phyloP scores from a whole-genome alignment of 176 grass and related monocot species.

The Saccharum spontaneum region DNA sequence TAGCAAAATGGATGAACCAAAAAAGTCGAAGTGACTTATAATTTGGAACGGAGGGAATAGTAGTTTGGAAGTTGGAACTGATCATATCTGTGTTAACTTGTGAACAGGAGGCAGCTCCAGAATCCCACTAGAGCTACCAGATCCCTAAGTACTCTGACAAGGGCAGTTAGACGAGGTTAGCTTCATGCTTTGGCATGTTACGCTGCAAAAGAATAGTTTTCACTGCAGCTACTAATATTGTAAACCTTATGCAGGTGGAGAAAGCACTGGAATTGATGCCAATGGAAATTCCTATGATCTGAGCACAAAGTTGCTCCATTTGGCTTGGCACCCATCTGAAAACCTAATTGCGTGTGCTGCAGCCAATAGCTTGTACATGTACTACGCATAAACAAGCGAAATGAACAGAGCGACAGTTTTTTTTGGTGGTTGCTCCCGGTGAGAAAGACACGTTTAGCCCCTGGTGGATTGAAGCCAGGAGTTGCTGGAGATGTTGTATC shows the following conservation, averaged over 20 bases:
- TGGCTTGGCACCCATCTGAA: constrained; percentile 87
- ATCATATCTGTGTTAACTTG: constrained; percentile 10
- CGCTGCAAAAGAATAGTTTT: constrained; percentile 26
- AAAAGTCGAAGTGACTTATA: too few species aligned
- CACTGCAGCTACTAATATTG: constrained; percentile 13
- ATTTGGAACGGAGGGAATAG: too few species aligned
- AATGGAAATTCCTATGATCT: constrained; percentile 83
- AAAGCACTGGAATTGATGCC: constrained; percentile 57
- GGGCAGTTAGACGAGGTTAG: constrained; percentile 77
- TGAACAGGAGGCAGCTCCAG: constrained; percentile 70
- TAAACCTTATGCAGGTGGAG: constrained; percentile 52
- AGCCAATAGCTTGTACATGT: constrained; percentile 98
- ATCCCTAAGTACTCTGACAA: constrained; percentile 52
- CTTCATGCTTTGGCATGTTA: constrained; percentile 19
- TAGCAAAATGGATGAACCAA: too few species aligned
- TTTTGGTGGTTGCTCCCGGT: constrained; percentile 52
- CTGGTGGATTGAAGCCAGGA: constrained; percentile 43
- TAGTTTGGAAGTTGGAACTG: background rate
- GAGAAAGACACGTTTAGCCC: constrained; percentile 42
- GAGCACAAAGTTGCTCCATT: constrained; percentile 88
- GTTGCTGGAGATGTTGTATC: constrained; percentile 41
- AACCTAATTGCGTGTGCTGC: constrained; percentile 93
- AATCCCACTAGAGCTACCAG: constrained; percentile 60
- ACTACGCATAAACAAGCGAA: constrained; percentile 61
- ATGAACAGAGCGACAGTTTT: constrained; percentile 29